These are phyloP conservation scores for Tylopilus intermedius DNA, from an alignment of 768 basidiomycete genomes.

Conservation along the genomic window DNA sequence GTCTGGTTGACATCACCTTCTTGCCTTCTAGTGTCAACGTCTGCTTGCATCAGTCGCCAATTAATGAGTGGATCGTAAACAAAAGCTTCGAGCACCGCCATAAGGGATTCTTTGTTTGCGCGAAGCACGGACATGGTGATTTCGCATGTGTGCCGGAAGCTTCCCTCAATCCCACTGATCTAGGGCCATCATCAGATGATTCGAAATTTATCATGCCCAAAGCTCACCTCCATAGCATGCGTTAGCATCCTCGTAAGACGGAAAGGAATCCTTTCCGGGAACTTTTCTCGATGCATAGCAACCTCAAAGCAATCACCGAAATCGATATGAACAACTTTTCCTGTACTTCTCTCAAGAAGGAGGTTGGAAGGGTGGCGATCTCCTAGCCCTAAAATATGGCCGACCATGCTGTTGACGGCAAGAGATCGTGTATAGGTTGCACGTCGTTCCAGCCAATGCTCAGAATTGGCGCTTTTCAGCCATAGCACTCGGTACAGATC, in stretches of 20 bases:
- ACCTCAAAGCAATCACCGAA: constrained; percentile 99
- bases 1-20: constrained; percentile 47
- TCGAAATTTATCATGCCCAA: neutral
- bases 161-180: constrained; percentile 98
- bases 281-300: constrained; percentile 97
- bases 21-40: constrained; percentile 64
- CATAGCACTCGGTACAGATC: constrained; percentile 95
- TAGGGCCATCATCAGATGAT: constrained; percentile 29
- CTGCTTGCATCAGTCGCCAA: constrained; percentile 88
- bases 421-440: constrained; percentile 94
- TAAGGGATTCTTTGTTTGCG: constrained; percentile 96
- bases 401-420: constrained; percentile 97
- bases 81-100: constrained; percentile 98
- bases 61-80: constrained; percentile 98
- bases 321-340: constrained; percentile 95
- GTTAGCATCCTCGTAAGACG: constrained; percentile 96
- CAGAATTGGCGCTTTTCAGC: constrained; percentile 92
- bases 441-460: constrained; percentile 95
- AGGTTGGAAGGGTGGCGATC: constrained; percentile 97
- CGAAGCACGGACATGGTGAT: constrained; percentile 97
- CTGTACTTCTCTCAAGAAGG: constrained; percentile 83
- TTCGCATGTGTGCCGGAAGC: constrained; percentile 92
- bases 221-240: constrained; percentile 92
- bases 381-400: constrained; percentile 95
- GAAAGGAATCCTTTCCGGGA: constrained; percentile 98